These are phyloP conservation scores for Paramyrothecium roridum DNA, from an alignment of 2,329 filamentous ascomycete species.

Conservation along the genomic window DNA sequence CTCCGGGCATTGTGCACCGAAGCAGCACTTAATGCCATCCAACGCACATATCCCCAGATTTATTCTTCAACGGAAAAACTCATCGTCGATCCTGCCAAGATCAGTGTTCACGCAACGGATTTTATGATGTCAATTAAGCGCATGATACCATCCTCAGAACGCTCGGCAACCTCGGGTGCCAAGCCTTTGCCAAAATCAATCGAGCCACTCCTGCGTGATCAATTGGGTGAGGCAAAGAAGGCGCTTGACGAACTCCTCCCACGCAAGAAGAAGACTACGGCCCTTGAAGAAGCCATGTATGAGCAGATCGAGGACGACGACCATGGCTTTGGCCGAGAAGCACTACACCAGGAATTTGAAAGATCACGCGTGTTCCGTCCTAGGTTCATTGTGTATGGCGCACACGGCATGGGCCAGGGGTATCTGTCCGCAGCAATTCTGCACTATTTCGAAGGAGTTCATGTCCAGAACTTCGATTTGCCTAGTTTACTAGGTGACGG, in stretches of 20 bases:
- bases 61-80: constrained; percentile 89
- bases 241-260: constrained; percentile 76
- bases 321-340: constrained; percentile 81
- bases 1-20: constrained; percentile 92
- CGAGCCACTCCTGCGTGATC: constrained; percentile 74
- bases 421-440: constrained; percentile 84
- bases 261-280: constrained; percentile 80
- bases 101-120: constrained; percentile 85
- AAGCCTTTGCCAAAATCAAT: constrained; percentile 75
- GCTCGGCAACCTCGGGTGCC: constrained; percentile 81
- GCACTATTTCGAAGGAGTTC: constrained; percentile 88
- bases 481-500: constrained; percentile 83
- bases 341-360: constrained; percentile 74
- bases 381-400: constrained; percentile 77
- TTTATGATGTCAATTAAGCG: constrained; percentile 98
- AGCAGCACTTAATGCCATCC: constrained; percentile 91
- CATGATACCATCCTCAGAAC: constrained; percentile 90
- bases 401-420: constrained; percentile 86
- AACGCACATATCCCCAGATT: constrained; percentile 93
- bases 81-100: constrained; percentile 78
- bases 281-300: constrained; percentile 89
- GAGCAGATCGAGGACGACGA: constrained; percentile 82
- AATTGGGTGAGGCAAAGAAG: constrained; percentile 66
- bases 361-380: constrained; percentile 84
- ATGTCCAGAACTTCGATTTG: constrained; percentile 93